Base-by-base conservation (phyloP, 257 asterid species). In the Solanum commersonii region DNA sequence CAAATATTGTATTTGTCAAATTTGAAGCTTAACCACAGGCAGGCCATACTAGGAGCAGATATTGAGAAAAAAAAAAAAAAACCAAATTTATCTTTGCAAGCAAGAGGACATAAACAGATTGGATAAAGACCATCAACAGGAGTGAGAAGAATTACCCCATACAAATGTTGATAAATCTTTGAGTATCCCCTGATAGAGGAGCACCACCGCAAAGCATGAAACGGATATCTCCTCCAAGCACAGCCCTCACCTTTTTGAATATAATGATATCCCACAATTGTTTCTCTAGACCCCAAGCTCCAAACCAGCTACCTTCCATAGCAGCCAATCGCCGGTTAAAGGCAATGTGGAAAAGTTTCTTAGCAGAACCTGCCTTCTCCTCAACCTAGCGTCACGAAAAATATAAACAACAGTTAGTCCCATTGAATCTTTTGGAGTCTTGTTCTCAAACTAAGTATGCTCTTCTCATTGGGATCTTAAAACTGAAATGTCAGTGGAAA, bases 131-230 rank as follows among this genome's bases (percentile, higher is more conserved):
- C 86, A 49, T 52, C 86, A 49, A 60, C 29, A 42, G 71, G 85
- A 37, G 82, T 67, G 87, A 87, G 90, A 91, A 85, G 68, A 78
- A 81, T 92, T 95, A 95, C 99, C 98, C 98, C 91, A 96, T 92
- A 92, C 99, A 96, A 72, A 96, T 96, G 93, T 96, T 96, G 94
- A 96, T 95, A 85, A 96, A 96, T 92, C 99, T 90, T 91, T 96
- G 99, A 65, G 97, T 90, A 92, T 96, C 98, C 65, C 97, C 96
- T 56, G 99, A 94, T 90, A 96, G 88, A 92, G 99, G 98, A 91
- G 99, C 99, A 90, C 99, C 98, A n/a, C 99, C 99, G 71, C 98
- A 95, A 88, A 96, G 99, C 98, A 96, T 95, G 89, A 95, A 94
- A 63, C 99, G 93, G 85, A 95, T 95, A 89, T 94, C 92, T 88